Evolutionary conservation across 1,284 basidiomycete species (phyloP), one percentile per base, ranked within the genome.

Genomic region (Ganoderma leucocontextum): DNA sequence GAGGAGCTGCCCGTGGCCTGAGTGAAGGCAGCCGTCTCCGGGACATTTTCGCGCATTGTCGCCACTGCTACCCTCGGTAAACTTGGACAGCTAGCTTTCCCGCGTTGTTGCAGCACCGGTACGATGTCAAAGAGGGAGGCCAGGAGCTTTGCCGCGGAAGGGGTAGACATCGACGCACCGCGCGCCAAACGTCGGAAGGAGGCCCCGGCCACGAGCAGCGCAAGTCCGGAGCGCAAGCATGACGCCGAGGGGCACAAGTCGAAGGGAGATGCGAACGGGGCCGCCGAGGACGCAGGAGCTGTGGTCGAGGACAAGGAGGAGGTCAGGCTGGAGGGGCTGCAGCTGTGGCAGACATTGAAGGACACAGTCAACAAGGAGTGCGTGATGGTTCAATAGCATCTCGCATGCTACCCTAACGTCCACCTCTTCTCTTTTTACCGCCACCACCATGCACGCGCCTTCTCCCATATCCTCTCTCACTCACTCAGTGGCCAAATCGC

Each of bases 311-410:
- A 81, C 68, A 78, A 76, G 53, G 82, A 80, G 67, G 80, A 77
- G 67, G 85, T 89, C 73, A 86, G 83, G 75, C 88, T 88, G 81
- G 84, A 87, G 77, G 91, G 89, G 55, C 74, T 88, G 80, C 85
- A 84, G 81, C 79, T 93, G 80, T 93, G 90, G 89, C 87, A 90
- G 77, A 85, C 85, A 60, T 84, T 94, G 78, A 92, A 87, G 85
- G 91, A 93, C 80, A 92, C 91, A 75, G 89, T 89, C 78, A 90
- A 89, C 83, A 91, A 92, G 86, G 90, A 92, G 93, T 94, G 84
- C 86, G 92, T 91, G 81, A 81, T 57, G 52, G 49, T 63, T 62
- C 61, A 39, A 38, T 72, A 75, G 47, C 65, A 71, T 75, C 75
- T 76, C 74, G 74, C 73, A 71, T 70, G 75, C 72, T 66, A 77